phyloP scores from a whole-genome alignment of 1,284 basidiomycete genomes.

The Afroboletus lepidellus region DNA sequence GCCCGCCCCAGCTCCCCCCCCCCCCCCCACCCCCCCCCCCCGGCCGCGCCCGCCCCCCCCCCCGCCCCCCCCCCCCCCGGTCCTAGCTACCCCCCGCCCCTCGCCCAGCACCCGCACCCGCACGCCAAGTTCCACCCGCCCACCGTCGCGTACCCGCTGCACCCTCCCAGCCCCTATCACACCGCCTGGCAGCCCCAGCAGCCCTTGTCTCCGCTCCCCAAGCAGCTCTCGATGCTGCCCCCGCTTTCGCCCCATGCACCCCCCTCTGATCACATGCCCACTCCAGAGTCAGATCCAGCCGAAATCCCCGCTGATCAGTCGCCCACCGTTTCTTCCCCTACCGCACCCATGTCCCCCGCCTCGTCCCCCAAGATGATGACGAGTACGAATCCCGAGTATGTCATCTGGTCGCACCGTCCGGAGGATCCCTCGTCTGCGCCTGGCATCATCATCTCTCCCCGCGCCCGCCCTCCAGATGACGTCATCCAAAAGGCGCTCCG shows the following conservation, averaged over 20 bases:
- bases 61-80: conserved; percentile 23
- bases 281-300: conserved; percentile 6
- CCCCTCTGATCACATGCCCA: conserved; percentile 1
- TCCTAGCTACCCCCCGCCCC: conserved; percentile 18
- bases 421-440: conserved; percentile 58
- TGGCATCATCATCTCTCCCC: conserved; percentile 63
- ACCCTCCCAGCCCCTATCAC: conserved; percentile 25
- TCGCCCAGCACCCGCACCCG: conserved; percentile 7
- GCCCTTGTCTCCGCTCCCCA: conserved; percentile 34
- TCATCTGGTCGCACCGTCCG: conserved; percentile 68
- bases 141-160: conserved; percentile 18
- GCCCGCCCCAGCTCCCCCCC: conserved; percentile 26
- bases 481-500: conserved; percentile 54
- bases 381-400: conserved; percentile 26
- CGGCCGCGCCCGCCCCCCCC: conserved; percentile 15
- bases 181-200: conserved; percentile 32
- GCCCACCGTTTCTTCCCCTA: background rate
- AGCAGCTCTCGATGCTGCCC: conserved; percentile 31
- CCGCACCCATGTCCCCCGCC: conserved; percentile 6
- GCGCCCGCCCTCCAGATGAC: conserved; percentile 55
- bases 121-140: conserved; percentile 22
- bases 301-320: background rate
- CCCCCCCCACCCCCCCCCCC: too few species aligned
- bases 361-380: conserved; percentile 11
- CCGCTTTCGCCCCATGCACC: conserved; percentile 17